Evolutionary conservation across 169 alveolate genomes (phyloP).

Genomic region (Ichthyophthirius multifiliis): DNA sequence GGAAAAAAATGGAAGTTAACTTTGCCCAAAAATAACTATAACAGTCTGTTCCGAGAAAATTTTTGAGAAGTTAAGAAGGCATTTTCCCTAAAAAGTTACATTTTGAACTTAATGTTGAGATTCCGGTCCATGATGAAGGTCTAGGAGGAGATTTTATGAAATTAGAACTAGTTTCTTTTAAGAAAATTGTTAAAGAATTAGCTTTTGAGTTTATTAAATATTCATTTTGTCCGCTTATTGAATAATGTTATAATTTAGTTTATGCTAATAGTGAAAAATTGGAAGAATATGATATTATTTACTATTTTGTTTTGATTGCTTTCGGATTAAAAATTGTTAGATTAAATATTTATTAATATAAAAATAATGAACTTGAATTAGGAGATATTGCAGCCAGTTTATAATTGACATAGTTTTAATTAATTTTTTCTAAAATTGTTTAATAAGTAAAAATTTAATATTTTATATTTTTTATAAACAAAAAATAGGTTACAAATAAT

Average conservation of each 20-base stretch:
- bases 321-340: constrained; percentile 48
- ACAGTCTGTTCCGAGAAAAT: not conserved
- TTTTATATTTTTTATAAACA: not conserved
- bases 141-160: not conserved
- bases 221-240: constrained; percentile 25
- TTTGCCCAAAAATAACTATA: not conserved
- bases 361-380: constrained; percentile 37
- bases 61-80: not conserved
- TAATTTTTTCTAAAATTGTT: constrained; percentile 33
- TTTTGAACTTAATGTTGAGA: not conserved
- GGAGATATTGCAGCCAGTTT: constrained; percentile 47
- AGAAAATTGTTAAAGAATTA: not conserved
- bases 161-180: constrained; percentile 1
- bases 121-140: not conserved
- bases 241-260: constrained; percentile 7
- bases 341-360: constrained; percentile 17
- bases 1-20: not conserved
- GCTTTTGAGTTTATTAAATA: constrained; percentile 14
- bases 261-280: constrained; percentile 37
- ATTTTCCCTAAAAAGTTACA: not conserved
- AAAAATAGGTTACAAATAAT: constrained; percentile 15
- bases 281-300: constrained; percentile 50
- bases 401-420: constrained; percentile 47
- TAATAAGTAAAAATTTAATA: constrained; percentile 17
- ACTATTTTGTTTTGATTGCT: constrained; percentile 49